A percentile compares a stretch with the other conserved stretches of the same genome.
Evolutionary conservation across 2,329 filamentous ascomycete genomes (phyloP).

Genomic region (Trichoderma arundinaceum): DNA sequence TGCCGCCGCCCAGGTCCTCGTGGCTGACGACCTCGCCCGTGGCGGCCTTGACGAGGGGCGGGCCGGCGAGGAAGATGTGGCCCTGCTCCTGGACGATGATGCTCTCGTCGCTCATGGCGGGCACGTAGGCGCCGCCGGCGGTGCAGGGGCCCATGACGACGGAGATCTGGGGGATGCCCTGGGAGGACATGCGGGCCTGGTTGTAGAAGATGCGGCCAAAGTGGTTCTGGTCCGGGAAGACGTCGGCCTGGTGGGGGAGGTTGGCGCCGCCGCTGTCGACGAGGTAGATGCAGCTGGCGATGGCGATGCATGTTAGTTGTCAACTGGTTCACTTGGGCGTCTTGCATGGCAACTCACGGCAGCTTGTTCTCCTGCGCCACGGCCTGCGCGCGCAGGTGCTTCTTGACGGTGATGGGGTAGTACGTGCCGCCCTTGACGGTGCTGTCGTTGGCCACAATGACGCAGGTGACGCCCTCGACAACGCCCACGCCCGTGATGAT

Average conservation of each 20-base stretch:
- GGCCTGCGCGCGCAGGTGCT: slow-evolving; percentile 90
- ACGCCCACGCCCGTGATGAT: slow-evolving; percentile 92
- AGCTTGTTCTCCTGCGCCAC: slow-evolving; percentile 86
- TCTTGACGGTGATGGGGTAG: slow-evolving; percentile 96
- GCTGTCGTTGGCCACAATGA: slow-evolving; percentile 94
- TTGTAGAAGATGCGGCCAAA: slow-evolving; percentile 99
- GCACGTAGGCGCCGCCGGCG: slow-evolving; percentile 92
- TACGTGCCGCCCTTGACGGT: slow-evolving; percentile 98
- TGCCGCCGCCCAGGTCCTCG: slow-evolving; percentile 88
- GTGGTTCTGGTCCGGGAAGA: slow-evolving; percentile 93
- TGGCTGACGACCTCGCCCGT: slow-evolving; percentile 91
- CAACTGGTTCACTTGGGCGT: neutral
- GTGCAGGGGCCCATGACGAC: slow-evolving; percentile 98
- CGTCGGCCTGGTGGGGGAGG: slow-evolving; percentile 90
- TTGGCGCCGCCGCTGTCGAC: slow-evolving; percentile 97
- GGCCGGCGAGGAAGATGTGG: slow-evolving; percentile 96
- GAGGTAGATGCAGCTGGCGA: slow-evolving; percentile 80
- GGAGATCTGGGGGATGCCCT: slow-evolving; percentile 89
- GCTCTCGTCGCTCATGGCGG: slow-evolving; percentile 95
- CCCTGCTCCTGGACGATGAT: slow-evolving; percentile 96
- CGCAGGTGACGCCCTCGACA: slow-evolving; percentile 87
- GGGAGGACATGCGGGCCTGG: slow-evolving; percentile 88
- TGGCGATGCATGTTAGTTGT: neutral
- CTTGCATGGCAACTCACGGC: slow-evolving; percentile 54
- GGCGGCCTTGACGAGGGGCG: slow-evolving; percentile 92